Percentiles rank a stretch among this genome's conserved stretches.
Evolutionary conservation across 75 land plant species (phyloP).

Genomic region (Pinus taeda): DNA sequence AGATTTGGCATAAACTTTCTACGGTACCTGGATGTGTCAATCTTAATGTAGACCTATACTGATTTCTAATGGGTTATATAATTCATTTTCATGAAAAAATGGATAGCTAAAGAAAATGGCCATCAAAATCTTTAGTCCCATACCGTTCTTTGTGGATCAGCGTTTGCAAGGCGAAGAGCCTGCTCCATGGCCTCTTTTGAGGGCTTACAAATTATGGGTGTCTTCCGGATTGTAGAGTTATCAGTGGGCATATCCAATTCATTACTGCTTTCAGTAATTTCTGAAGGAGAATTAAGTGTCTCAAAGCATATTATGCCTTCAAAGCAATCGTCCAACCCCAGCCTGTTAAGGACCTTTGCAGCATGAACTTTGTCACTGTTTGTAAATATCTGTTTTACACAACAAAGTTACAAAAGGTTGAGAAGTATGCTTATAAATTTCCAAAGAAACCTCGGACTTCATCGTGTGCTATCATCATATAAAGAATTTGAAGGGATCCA

Average conservation of each 20-base stretch:
- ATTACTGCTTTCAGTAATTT: slow-evolving; percentile 11
- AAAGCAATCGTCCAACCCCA: slow-evolving; percentile 84
- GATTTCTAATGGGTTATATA: too few species aligned
- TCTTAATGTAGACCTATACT: too few species aligned
- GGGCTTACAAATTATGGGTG: slow-evolving; percentile 76
- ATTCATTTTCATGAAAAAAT: too few species aligned
- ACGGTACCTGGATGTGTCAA: too few species aligned
- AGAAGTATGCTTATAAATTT: neutral
- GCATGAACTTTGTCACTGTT: slow-evolving; percentile 74
- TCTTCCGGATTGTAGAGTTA: slow-evolving; percentile 24
- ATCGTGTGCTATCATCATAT: too few species aligned
- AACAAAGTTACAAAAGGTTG: neutral
- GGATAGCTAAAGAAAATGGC: neutral
- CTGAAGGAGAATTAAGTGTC: slow-evolving; percentile 53
- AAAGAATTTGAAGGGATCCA: neutral
- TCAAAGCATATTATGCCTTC: slow-evolving; percentile 85
- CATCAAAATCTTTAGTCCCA: slow-evolving; percentile 6
- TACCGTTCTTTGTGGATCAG: slow-evolving; percentile 40
- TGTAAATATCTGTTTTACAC: slow-evolving; percentile 59
- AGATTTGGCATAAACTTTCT: too few species aligned
- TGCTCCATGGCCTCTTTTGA: too few species aligned
- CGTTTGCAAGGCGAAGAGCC: too few species aligned
- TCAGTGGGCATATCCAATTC: neutral
- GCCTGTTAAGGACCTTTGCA: slow-evolving; percentile 41
- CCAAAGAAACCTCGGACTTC: neutral